A percentile compares a stretch with the other conserved stretches of the same genome.
Evolutionary conservation across 2,329 filamentous ascomycete species (phyloP).

Genomic region (Alternaria rosae): DNA sequence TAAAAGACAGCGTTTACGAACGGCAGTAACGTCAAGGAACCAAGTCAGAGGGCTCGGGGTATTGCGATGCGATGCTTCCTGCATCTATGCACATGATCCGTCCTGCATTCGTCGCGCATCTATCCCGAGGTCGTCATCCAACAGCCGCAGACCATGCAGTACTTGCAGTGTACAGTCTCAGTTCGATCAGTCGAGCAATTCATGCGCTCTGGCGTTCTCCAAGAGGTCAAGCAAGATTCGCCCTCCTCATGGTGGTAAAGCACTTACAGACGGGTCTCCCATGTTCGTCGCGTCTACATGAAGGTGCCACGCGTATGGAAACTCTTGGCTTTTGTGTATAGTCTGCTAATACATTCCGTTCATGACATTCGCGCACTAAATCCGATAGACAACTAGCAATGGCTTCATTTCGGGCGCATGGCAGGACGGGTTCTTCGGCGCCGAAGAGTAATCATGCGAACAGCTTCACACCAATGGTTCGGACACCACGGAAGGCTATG

Average conservation of each 20-base stretch:
- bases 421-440: conserved; percentile 5
- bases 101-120: not conserved
- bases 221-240: not conserved
- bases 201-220: not conserved
- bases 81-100: not conserved
- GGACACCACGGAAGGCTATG: not conserved
- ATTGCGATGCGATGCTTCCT: not conserved
- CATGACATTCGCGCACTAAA: not conserved
- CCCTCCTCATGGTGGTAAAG: not conserved
- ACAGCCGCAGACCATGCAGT: not conserved
- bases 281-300: not conserved
- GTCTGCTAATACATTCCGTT: not conserved
- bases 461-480: not conserved
- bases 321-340: not conserved
- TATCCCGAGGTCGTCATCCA: not conserved
- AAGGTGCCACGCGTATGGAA: not conserved
- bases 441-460: conserved; percentile 9
- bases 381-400: not conserved
- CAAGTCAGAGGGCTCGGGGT: not conserved
- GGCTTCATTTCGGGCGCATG: conserved; percentile 10
- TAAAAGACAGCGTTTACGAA: not conserved
- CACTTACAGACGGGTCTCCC: not conserved
- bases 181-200: not conserved
- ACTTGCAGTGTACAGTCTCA: not conserved
- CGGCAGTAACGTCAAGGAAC: not conserved